Evolutionary conservation across 2,329 filamentous ascomycete genomes (phyloP).

Genomic region (Cercospora zeina): DNA sequence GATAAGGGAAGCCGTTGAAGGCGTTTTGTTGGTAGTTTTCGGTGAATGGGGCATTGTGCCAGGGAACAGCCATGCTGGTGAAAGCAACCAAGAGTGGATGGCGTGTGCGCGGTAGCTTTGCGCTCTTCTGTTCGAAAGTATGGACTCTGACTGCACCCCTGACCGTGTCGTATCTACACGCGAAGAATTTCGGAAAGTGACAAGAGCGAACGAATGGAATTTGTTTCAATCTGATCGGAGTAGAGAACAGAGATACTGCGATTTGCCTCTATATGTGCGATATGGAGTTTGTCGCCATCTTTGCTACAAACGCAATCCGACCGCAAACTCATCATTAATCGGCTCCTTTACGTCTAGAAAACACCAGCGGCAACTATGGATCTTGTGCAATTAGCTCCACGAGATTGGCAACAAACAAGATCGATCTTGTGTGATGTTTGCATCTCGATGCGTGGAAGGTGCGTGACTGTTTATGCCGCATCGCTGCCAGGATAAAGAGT

Average conservation of each 20-base stretch:
- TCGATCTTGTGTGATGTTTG: conserved; percentile 1
- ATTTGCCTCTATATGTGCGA: neutral
- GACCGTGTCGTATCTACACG: neutral
- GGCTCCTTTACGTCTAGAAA: conserved; percentile 5
- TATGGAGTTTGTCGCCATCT: neutral
- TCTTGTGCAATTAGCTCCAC: neutral
- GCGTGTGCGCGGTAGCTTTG: no score
- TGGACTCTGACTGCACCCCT: neutral
- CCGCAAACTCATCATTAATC: neutral
- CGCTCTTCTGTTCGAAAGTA: neutral
- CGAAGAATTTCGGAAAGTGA: neutral
- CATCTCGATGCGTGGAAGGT: neutral
- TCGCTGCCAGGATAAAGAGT: neutral
- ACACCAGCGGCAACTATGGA: neutral
- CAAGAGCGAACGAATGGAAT: neutral
- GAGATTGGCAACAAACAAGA: neutral
- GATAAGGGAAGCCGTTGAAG: conserved; percentile 32
- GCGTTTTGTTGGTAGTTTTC: conserved; percentile 29
- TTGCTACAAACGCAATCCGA: conserved; percentile 16
- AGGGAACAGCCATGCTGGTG: conserved; percentile 24
- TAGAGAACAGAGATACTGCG: neutral
- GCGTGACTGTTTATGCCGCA: neutral
- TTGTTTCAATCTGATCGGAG: neutral
- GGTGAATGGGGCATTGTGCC: conserved; percentile 24
- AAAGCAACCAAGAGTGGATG: neutral